A percentile compares a stretch with the other conserved stretches of the same genome.
Evolutionary conservation across 2,329 filamentous ascomycete species (phyloP).

Genomic region (Aspergillus hiratsukae): DNA sequence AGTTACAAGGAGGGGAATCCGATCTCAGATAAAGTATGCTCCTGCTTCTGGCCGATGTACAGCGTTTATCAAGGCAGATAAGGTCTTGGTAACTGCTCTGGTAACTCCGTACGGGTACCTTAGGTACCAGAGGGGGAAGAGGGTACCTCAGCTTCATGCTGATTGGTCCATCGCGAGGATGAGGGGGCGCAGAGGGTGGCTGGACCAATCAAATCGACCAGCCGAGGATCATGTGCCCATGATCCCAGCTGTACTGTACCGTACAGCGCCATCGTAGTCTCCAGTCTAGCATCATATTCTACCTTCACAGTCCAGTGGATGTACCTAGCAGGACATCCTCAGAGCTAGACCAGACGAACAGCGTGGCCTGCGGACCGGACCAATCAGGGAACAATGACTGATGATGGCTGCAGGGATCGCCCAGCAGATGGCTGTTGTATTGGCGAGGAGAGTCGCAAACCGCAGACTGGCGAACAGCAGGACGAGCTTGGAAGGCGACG

Average conservation of each 20-base stretch:
- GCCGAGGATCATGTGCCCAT: background rate
- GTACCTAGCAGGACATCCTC: background rate
- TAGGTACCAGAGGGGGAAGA: background rate
- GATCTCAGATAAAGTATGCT: background rate
- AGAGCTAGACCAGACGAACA: background rate
- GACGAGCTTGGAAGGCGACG: background rate
- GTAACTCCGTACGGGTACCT: background rate
- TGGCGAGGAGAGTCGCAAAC: constrained; percentile 3
- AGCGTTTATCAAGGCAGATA: background rate
- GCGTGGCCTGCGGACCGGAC: background rate
- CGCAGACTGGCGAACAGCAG: background rate
- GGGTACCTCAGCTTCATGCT: no score
- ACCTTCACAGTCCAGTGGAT: background rate
- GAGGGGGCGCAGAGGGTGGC: background rate
- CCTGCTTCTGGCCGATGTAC: background rate
- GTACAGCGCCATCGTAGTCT: constrained; percentile 4
- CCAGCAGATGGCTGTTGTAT: constrained; percentile 8
- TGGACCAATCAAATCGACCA: background rate
- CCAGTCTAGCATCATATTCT: background rate
- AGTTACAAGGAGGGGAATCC: background rate
- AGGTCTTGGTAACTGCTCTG: background rate
- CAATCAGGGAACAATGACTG: background rate
- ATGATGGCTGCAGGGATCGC: constrained; percentile 11
- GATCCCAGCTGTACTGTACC: background rate
- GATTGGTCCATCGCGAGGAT: background rate